A percentile compares a stretch with the other conserved stretches of the same genome.
These are phyloP conservation scores for Pseudogymnoascus destructans DNA, from an alignment of 2,329 filamentous ascomycete species.

Conservation along the genomic window DNA sequence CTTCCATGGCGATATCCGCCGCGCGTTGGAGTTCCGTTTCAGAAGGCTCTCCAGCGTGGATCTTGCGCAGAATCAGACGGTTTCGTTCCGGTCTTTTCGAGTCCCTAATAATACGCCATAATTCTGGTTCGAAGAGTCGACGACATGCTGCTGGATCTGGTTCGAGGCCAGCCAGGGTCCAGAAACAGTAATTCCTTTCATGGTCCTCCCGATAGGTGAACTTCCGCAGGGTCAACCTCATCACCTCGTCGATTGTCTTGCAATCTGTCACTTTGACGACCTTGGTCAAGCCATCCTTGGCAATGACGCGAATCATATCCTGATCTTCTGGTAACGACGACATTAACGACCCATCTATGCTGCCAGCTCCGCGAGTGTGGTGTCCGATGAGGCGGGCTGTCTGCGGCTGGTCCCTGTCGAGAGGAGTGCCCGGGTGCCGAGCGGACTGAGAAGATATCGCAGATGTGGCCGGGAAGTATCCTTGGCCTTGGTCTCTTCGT, in stretches of 20 bases:
- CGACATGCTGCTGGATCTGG: constrained; percentile 71
- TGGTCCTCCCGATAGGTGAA: constrained; percentile 81
- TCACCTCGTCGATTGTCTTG: constrained; percentile 83
- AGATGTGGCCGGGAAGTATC: constrained; percentile 40
- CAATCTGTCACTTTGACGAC: constrained; percentile 89
- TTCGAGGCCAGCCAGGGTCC: constrained; percentile 75
- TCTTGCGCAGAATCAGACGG: constrained; percentile 78
- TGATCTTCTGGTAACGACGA: constrained; percentile 74
- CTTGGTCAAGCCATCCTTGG: constrained; percentile 79
- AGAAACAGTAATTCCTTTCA: constrained; percentile 93
- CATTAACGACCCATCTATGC: constrained; percentile 75
- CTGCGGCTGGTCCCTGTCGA: constrained; percentile 41
- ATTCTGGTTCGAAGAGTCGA: constrained; percentile 70
- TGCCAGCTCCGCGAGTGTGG: constrained; percentile 70
- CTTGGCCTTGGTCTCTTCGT: constrained; percentile 36
- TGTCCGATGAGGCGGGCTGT: constrained; percentile 48
- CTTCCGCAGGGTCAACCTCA: constrained; percentile 78
- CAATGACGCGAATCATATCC: constrained; percentile 85
- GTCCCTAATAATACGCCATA: constrained; percentile 85
- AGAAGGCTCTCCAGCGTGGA: constrained; percentile 84
- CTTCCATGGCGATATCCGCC: constrained; percentile 78
- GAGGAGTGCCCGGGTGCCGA: constrained; percentile 46
- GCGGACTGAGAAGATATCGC: constrained; percentile 36
- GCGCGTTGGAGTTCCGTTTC: constrained; percentile 76
- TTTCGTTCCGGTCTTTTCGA: constrained; percentile 75